Evolutionary conservation across 2,329 filamentous ascomycete species (phyloP), one percentile per base, ranked within the genome.

Genomic region (Colletotrichum shisoi): DNA sequence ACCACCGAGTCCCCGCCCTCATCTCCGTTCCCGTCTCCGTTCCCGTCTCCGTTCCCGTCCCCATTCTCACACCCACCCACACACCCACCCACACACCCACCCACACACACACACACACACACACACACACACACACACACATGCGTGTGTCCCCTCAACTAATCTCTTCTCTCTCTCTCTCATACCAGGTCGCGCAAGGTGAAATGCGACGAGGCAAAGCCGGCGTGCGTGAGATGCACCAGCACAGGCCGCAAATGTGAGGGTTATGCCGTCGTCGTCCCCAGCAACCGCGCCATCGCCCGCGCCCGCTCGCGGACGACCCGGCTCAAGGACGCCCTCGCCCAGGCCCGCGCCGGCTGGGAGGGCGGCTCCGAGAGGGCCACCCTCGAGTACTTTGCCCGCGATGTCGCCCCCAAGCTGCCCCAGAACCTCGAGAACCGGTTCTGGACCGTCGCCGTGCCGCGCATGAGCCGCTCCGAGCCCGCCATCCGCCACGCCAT

Each of bases 201-300:
- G 44, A 87, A 87, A 72, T 87, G 85, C 72, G 84, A 86, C 68
- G 85, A 87, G 73, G 76, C 75, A 15, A 85, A 83, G 64, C 85
- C 85, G 1, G 76, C 74, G 45, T 88, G 85, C 71, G 74, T 80
- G 39, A 81, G 83, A 63, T 87, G 85, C 72, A 80, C 80, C 34
- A 83, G 81, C 66, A 86, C 85, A 3, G 84, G 85, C 13, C 80
- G 85, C 59, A 81, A 79, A 70, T 87, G 85, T 72, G 85, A 87
- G 71, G 85, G 85, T 64, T 87, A 88, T 62, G 24, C 49, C 52
- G 64, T 67, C 54, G 64, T 67, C 21, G n/a, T 46, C 67, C 64
- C 64, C 42, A 67, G 64, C 56, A 67, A 67, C 24, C 61, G 64
- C 15, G 64, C 64, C 19, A 57, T 67, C 6, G 64, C 64, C 48